Percentiles rank a stretch among this genome's conserved stretches.
Conservation (phyloP, 106 monocot species). For the Dendrobium catenatum region DNA sequence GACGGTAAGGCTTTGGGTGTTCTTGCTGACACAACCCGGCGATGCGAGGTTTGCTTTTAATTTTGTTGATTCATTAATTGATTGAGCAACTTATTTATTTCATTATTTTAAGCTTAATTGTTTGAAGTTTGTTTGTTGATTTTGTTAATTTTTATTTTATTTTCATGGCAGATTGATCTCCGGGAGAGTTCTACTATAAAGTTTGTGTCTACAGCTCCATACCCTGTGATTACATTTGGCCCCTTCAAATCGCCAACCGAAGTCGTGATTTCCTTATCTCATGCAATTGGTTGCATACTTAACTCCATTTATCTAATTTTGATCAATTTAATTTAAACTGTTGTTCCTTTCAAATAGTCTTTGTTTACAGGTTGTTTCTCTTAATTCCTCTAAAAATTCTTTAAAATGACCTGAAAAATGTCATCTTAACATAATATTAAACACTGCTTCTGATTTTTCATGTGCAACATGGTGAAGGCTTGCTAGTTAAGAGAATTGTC, state of each 20-base stretch:
- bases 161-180: constrained; percentile 47
- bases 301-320: not conserved
- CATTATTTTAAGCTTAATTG: not conserved
- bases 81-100: not conserved
- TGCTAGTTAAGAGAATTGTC: not conserved
- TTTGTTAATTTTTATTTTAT: constrained; percentile 3
- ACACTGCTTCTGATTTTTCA: not conserved
- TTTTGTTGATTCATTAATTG: not conserved
- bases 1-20: constrained; percentile 84
- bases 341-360: not conserved
- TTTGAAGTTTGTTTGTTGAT: not conserved
- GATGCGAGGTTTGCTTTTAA: constrained; percentile 60
- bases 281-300: constrained; percentile 44
- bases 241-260: constrained; percentile 55
- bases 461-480: not conserved
- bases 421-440: not conserved
- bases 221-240: constrained; percentile 67
- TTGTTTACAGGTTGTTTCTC: too few species aligned
- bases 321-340: not conserved
- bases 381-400: not conserved
- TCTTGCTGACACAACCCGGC: constrained; percentile 92
- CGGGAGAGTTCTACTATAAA: constrained; percentile 37
- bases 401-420: not conserved
- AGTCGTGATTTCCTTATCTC: constrained; percentile 53
- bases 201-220: constrained; percentile 34